A percentile compares a stretch with the other conserved stretches of the same genome.
phyloP scores from a whole-genome alignment of 345 rosid genomes.

The Rhodamnia rubescens region DNA sequence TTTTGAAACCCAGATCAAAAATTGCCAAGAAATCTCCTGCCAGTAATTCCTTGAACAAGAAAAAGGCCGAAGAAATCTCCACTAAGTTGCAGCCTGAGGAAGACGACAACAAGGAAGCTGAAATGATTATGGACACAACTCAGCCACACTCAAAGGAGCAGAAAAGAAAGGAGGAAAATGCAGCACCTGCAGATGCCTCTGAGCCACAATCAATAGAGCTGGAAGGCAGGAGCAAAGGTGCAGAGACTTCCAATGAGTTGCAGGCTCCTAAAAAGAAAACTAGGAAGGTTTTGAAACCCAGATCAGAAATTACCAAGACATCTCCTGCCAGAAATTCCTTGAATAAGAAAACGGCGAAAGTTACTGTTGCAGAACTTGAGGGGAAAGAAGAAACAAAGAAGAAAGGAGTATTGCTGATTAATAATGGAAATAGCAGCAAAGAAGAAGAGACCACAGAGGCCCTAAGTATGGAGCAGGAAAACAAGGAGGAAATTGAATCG shows the following conservation, averaged over 20 bases:
- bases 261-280: conserved; percentile 18
- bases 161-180: background rate
- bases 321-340: conserved; percentile 11
- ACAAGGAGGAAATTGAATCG: background rate
- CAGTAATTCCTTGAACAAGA: conserved; percentile 12
- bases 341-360: conserved; percentile 12
- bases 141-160: background rate
- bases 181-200: background rate
- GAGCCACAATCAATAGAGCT: background rate
- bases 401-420: background rate
- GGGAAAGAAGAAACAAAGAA: conserved; percentile 11
- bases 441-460: background rate
- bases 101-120: background rate
- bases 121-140: background rate
- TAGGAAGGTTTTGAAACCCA: conserved; percentile 20
- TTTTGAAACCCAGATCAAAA: conserved; percentile 25
- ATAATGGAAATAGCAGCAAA: conserved; percentile 9
- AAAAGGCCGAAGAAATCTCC: conserved; percentile 2
- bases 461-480: background rate
- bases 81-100: background rate
- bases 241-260: background rate
- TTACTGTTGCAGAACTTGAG: background rate
- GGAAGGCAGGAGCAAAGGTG: background rate
- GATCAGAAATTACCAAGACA: conserved; percentile 27
- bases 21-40: conserved; percentile 27